Evolutionary conservation across 2,329 filamentous ascomycete genomes (phyloP).

Genomic region (Ophiostoma tasmaniense): DNA sequence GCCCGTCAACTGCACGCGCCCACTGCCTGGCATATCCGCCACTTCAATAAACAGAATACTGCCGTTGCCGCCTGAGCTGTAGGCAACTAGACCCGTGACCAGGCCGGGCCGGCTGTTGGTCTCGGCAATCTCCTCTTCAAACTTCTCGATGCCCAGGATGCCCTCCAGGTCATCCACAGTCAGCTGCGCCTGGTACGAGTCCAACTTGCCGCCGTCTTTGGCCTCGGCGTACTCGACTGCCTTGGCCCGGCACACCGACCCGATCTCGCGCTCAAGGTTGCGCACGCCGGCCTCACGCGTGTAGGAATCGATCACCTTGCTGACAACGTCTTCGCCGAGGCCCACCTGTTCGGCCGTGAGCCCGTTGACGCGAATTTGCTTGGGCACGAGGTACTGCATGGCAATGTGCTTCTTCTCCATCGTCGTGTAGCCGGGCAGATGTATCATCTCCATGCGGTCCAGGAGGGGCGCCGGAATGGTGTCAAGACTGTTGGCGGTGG

Average conservation of each 20-base stretch:
- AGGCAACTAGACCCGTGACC: constrained; percentile 92
- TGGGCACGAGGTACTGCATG: constrained; percentile 84
- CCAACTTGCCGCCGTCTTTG: constrained; percentile 61
- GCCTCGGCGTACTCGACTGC: constrained; percentile 92
- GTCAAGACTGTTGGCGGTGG: constrained; percentile 88
- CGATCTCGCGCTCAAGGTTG: constrained; percentile 91
- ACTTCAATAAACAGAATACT: constrained; percentile 98
- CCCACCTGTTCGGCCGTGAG: constrained; percentile 65
- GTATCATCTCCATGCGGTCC: constrained; percentile 95
- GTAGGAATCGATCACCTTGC: constrained; percentile 93
- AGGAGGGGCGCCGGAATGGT: constrained; percentile 90
- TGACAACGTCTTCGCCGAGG: constrained; percentile 75
- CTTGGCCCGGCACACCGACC: constrained; percentile 87
- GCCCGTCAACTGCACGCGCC: constrained; percentile 87
- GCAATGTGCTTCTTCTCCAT: constrained; percentile 96
- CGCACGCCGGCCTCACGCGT: constrained; percentile 94
- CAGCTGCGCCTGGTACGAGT: constrained; percentile 65
- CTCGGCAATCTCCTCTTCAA: constrained; percentile 91
- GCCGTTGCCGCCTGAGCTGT: constrained; percentile 84
- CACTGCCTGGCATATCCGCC: constrained; percentile 89
- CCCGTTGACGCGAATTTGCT: constrained; percentile 88
- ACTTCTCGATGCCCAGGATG: constrained; percentile 87
- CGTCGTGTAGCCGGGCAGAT: constrained; percentile 89
- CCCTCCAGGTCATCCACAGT: constrained; percentile 74
- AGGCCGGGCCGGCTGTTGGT: constrained; percentile 77